Evolutionary conservation across 495 filamentous ascomycete species (phyloP), one percentile per base, ranked within the genome.

Genomic region (Aspergillus affinis): DNA sequence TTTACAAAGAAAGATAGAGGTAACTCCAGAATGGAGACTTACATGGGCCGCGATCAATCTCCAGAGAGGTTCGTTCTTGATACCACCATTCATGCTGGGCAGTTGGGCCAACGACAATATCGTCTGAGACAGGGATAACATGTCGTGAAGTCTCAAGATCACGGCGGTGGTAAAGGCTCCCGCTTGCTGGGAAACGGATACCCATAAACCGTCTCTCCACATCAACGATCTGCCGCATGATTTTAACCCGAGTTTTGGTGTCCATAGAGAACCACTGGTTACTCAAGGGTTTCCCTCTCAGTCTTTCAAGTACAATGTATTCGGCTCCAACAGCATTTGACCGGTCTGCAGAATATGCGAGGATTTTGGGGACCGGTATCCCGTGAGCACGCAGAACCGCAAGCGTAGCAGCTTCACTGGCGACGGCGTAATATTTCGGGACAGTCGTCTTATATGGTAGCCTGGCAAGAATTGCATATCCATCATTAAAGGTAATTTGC

Each of bases 391-490:
- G 59, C 10, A 75, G 65, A 59, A 69, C 68, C 19, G 61, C 65
- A 50, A 78, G 63, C 20, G 74, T 76, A 0, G 74, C 72, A 30
- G 69, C 75, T 50, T 78, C 73, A 63, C 74, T 77, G 5, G 69
- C 72, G 3, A 70, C 65, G 18, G 65, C 52, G 46, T 65, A 51
- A 50, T 65, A 48, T 56, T 70, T 71, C 9, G 71, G 72, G 6
- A 61, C 62, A 19, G 70, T 71, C 2, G 52, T 50, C n/a, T 54
- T 59, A 52, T 68, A 74, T 0, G 72, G 73, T 6, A 74, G 48
- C 20, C 68, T 57, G 29, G 68, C 65, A 60, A 75, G 56, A 26
- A 72, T 23, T 57, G 61, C 20, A 36, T 61, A 63, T 12, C 66
- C 66, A 46, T 74, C 68, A 15, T 61, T 41, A 58, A 72, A 66